Base-by-base conservation (phyloP, 2,329 filamentous ascomycete species). In the Rutstroemia sp. region DNA sequence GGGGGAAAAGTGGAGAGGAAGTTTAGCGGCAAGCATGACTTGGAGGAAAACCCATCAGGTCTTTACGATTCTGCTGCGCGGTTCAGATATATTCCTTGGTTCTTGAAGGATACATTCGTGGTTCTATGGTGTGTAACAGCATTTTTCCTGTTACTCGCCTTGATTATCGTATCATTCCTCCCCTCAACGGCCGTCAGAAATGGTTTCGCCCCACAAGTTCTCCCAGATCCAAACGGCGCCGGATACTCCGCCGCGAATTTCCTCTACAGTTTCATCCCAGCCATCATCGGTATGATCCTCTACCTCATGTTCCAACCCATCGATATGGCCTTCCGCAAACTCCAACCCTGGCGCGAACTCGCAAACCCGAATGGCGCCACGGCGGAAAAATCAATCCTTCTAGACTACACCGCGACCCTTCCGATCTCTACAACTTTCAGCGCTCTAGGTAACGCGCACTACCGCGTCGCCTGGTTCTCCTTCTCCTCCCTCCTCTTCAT, bases 191-290 rank as follows among this genome's bases (percentile, higher is more conserved):
- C 81, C 10, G 77, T 95, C 30, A 73, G 79, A 39, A 69, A 76
- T 7, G 92, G 91, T 8, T 96, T 95, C 69, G 70, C 78, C 6
- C 90, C 92, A 2, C 74, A 78, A 6, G 74, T 96, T 1, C 73
- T 77, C 9, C 83, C 86, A 0, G 74, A 76, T 2, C 82, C 89
- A 1, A 74, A 79, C 3, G 65, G 72, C 0, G 75, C 75, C 25
- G 88, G 87, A 17, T 96, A 95, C 71, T 95, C 89, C 1, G 77
- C 88, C 0, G 89, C 90, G 50, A 90, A 96, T 71, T 96, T 96
- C 72, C 73, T 96, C 51, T 96, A 91, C 75, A 83, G 81, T 59
- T 90, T 92, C 70, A 56, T 92, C 21, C 88, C 88, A 0, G 81
- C 85, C 2, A 63, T 87, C 0, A 68, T 91, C 27, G 88, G 84